These are phyloP conservation scores for Sphagnum fallax DNA, from an alignment of 228 moss, liverwort and hornwort genomes.

Conservation along the genomic window DNA sequence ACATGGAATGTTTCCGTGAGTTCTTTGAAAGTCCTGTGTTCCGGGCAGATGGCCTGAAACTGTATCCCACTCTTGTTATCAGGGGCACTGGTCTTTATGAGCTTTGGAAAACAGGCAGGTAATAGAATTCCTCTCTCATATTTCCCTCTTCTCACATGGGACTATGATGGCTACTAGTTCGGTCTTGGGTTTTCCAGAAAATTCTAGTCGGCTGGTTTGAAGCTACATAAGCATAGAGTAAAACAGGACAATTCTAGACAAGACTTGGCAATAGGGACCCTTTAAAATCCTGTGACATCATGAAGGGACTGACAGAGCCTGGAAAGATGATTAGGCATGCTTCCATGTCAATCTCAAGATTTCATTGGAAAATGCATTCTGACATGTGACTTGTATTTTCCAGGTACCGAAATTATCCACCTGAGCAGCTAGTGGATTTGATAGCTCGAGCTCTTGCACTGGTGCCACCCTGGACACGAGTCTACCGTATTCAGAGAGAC, in stretches of 20 bases:
- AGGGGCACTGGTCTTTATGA: slow-evolving; percentile 98
- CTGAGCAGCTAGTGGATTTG: slow-evolving; percentile 92
- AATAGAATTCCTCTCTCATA: slow-evolving; percentile 1
- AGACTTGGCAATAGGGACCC: too few relatives aligned
- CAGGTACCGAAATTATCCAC: slow-evolving; percentile 95
- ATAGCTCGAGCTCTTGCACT: slow-evolving; percentile 85
- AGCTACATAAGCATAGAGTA: too few relatives aligned
- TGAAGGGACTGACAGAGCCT: too few relatives aligned
- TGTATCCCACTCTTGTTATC: slow-evolving; percentile 96
- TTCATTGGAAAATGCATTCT: too few relatives aligned
- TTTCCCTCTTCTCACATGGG: not conserved
- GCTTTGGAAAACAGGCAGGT: slow-evolving; percentile 99
- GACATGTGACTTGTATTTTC: too few relatives aligned
- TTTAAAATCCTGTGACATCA: too few relatives aligned
- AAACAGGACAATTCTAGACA: too few relatives aligned
- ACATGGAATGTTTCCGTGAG: slow-evolving; percentile 96
- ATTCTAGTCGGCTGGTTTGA: too few relatives aligned
- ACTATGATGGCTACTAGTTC: too few relatives aligned
- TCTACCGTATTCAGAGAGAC: slow-evolving; percentile 98
- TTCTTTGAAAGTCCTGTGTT: slow-evolving; percentile 98
- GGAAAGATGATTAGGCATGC: too few relatives aligned
- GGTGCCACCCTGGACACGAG: slow-evolving; percentile 98
- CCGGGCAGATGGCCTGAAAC: slow-evolving; percentile 92
- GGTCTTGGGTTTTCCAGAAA: too few relatives aligned
- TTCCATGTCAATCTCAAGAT: too few relatives aligned